These are phyloP conservation scores for Coelastrella sp. DNA, from an alignment of 139 green algal genomes.

Conservation along the genomic window DNA sequence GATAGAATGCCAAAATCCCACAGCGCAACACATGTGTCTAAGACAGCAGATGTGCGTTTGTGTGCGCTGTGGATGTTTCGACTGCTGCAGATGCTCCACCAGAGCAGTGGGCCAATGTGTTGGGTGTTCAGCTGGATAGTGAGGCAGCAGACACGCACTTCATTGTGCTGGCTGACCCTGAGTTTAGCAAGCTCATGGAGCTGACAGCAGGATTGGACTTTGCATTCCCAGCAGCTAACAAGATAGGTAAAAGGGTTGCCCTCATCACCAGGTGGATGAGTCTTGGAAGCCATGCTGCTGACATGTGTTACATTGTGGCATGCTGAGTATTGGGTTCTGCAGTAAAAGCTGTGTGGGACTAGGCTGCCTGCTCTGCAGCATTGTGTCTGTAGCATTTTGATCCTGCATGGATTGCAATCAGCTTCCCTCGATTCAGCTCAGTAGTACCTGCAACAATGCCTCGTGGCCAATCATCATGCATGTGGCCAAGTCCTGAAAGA, in stretches of 20 bases:
- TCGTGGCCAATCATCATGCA: too few species aligned
- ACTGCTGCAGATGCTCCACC: slow-evolving; percentile 54
- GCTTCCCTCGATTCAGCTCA: too few species aligned
- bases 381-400: too few species aligned
- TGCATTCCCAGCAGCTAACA: slow-evolving; percentile 55
- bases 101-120: slow-evolving; percentile 48
- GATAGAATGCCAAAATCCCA: neutral
- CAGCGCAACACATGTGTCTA: neutral
- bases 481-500: too few species aligned
- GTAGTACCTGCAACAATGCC: too few species aligned
- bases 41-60: neutral
- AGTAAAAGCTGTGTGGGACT: too few species aligned
- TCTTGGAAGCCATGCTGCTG: too few species aligned
- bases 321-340: too few species aligned
- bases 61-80: neutral
- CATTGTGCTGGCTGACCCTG: slow-evolving; percentile 60
- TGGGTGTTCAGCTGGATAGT: slow-evolving; percentile 47
- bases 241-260: slow-evolving; percentile 50
- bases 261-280: neutral
- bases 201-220: slow-evolving; percentile 64
- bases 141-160: slow-evolving; percentile 24
- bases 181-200: slow-evolving; percentile 52
- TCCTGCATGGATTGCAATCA: too few species aligned
- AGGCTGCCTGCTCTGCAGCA: too few species aligned
- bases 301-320: too few species aligned